Evolutionary conservation across 768 basidiomycete genomes (phyloP).

Genomic region (Naganishia antarctica): DNA sequence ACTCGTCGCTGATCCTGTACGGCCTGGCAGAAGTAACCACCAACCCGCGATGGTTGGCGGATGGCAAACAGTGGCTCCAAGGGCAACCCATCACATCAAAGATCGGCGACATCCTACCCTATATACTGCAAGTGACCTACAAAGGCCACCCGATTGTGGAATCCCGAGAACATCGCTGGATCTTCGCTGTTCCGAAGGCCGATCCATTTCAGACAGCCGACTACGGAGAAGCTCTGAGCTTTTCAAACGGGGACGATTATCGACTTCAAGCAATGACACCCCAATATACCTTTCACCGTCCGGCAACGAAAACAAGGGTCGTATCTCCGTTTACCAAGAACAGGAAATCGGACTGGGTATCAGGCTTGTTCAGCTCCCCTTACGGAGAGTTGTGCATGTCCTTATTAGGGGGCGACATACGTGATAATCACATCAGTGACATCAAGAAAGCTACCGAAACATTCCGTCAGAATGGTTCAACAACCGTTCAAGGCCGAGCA

Average conservation of each 20-base stretch:
- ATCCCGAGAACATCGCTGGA: conserved; percentile 61
- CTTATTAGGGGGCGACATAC: not conserved
- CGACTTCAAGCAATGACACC: conserved; percentile 23
- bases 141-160: conserved; percentile 61
- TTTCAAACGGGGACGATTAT: conserved; percentile 31
- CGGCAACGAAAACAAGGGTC: conserved; percentile 33
- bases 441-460: conserved; percentile 3
- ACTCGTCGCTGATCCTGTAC: not conserved
- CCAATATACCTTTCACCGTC: conserved; percentile 33
- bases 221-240: conserved; percentile 36
- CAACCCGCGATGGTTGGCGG: conserved; percentile 19
- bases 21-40: not conserved
- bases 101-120: conserved; percentile 60
- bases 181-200: conserved; percentile 42
- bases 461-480: conserved; percentile 5
- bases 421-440: not conserved
- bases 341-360: conserved; percentile 28
- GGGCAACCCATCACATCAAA: conserved; percentile 52
- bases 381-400: conserved; percentile 30
- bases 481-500: conserved; percentile 32
- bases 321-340: conserved; percentile 32
- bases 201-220: conserved; percentile 22
- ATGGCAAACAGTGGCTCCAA: conserved; percentile 47
- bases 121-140: conserved; percentile 62
- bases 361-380: conserved; percentile 32